These are phyloP conservation scores for Naganishia albida DNA, from an alignment of 1,284 basidiomycete species.

Conservation along the genomic window DNA sequence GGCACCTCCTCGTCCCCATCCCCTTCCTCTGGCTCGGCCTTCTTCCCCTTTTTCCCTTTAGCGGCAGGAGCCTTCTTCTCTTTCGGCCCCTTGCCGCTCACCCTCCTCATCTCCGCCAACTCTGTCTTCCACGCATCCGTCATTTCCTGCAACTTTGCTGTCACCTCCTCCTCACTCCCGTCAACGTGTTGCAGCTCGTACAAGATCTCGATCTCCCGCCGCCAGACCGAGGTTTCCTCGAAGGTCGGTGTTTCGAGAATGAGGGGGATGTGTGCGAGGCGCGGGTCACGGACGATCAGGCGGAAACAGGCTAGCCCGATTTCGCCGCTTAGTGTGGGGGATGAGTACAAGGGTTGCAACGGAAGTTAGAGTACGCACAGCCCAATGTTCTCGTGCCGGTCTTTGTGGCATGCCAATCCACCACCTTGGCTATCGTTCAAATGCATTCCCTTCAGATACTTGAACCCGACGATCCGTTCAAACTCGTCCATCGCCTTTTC, in stretches of 20 bases:
- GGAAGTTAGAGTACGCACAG: slow-evolving; percentile 57
- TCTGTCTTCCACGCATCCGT: slow-evolving; percentile 23
- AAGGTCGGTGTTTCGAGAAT: slow-evolving; percentile 77
- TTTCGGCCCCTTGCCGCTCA: slow-evolving; percentile 42
- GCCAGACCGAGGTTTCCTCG: slow-evolving; percentile 62
- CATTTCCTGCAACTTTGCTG: slow-evolving; percentile 28
- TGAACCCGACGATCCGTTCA: slow-evolving; percentile 66
- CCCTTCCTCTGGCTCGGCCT: slow-evolving; percentile 33
- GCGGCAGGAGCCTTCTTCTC: slow-evolving; percentile 47
- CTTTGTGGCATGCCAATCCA: slow-evolving; percentile 59
- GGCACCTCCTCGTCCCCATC: slow-evolving; percentile 17
- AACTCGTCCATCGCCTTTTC: slow-evolving; percentile 60
- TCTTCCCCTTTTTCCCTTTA: slow-evolving; percentile 38
- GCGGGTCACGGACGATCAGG: slow-evolving; percentile 68
- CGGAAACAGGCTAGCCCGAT: slow-evolving; percentile 68
- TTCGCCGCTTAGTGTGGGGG: slow-evolving; percentile 59
- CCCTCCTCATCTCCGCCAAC: slow-evolving; percentile 38
- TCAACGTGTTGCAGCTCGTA: slow-evolving; percentile 50
- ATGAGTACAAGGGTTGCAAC: neutral
- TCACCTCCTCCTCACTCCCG: slow-evolving; percentile 30
- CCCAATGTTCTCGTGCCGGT: slow-evolving; percentile 82
- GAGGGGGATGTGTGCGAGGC: slow-evolving; percentile 70
- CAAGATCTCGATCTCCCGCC: slow-evolving; percentile 63
- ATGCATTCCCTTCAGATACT: slow-evolving; percentile 77
- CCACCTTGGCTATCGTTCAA: slow-evolving; percentile 68